Evolutionary conservation across 768 basidiomycete species (phyloP).

Genomic region (Boletellus sp.): DNA sequence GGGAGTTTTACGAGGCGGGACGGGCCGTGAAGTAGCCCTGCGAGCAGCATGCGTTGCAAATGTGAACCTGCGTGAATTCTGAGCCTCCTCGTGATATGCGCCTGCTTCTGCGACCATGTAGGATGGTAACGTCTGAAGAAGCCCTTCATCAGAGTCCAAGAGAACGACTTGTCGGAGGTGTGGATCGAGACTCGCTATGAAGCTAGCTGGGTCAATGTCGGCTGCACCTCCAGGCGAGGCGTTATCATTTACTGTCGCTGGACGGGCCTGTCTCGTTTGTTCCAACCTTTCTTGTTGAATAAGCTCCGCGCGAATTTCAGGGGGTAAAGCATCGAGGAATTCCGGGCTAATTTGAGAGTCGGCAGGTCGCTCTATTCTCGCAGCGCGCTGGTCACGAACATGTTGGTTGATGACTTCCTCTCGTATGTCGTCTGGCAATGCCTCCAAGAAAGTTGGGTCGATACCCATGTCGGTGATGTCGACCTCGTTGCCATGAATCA

Average conservation of each 20-base stretch:
- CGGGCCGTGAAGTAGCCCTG: slow-evolving; percentile 22
- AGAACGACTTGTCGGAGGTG: slow-evolving; percentile 87
- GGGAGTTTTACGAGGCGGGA: slow-evolving; percentile 46
- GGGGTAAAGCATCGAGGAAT: slow-evolving; percentile 93
- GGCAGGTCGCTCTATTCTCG: slow-evolving; percentile 65
- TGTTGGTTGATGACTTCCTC: slow-evolving; percentile 98
- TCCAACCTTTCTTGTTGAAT: slow-evolving; percentile 92
- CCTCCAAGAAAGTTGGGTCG: slow-evolving; percentile 96
- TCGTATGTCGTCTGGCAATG: slow-evolving; percentile 96
- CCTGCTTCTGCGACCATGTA: slow-evolving; percentile 85
- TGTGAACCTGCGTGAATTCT: slow-evolving; percentile 32
- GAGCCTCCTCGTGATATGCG: slow-evolving; percentile 57
- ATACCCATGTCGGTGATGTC: slow-evolving; percentile 99
- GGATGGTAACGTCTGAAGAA: slow-evolving; percentile 76
- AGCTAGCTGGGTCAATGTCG: slow-evolving; percentile 85
- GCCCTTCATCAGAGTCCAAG: slow-evolving; percentile 82
- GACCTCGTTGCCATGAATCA: slow-evolving; percentile 87
- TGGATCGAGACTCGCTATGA: slow-evolving; percentile 90
- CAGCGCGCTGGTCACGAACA: slow-evolving; percentile 84
- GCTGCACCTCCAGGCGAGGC: slow-evolving; percentile 41
- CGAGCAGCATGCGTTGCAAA: slow-evolving; percentile 31
- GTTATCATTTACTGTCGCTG: slow-evolving; percentile 29
- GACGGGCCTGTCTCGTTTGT: slow-evolving; percentile 52
- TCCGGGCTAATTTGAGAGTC: slow-evolving; percentile 92
- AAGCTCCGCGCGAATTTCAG: slow-evolving; percentile 95